Evolutionary conservation across 257 asterid species (phyloP), one percentile per base, ranked within the genome.

Genomic region (Solanum chilense): DNA sequence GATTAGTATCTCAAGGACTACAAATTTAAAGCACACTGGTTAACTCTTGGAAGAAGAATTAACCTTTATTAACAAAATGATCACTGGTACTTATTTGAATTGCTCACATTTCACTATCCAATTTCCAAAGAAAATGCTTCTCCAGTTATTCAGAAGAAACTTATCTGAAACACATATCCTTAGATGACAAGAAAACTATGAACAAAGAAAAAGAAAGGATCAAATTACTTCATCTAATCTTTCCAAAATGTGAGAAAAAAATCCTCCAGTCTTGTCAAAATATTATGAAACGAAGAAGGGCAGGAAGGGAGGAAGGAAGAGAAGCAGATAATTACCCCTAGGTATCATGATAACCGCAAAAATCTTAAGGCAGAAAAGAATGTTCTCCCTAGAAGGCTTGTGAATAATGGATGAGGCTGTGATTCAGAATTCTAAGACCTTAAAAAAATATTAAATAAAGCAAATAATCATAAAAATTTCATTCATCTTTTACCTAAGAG

Each of bases 401-500:
- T 49, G 85, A 18, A 81, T 3, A 78, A 78, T 29, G 69, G 85
- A 81, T 16, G 33, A 29, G 69, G 68, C 15, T 31, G 8, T 18
- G 69, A 47, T 47, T 27, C 6, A 47, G n/a, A 16, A 11, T 31
- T 81, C 20, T 2, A 52, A 52, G 12, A 49, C 27, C 85, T 81
- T 20, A 15, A 81, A 18, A 81, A 12, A 81, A 49, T 31, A 5
- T 10, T 31, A 81, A 52, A 21, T 21, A 49, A 74, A 85, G 42
- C 68, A 21, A 44, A 86, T 62, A 37, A 84, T 52, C 62, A 60
- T 39, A 29, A 64, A 86, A 9, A 82, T 2, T 25, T 66, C 15
- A 60, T 49, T 81, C 11, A 49, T 49, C 4, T 29, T 81, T 85
- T 90, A 96, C 99, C 99, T 94, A 91, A 88, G 88, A 95, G 95